phyloP scores from a whole-genome alignment of 176 grass and related monocot genomes.

The Alopecurus myosuroides region DNA sequence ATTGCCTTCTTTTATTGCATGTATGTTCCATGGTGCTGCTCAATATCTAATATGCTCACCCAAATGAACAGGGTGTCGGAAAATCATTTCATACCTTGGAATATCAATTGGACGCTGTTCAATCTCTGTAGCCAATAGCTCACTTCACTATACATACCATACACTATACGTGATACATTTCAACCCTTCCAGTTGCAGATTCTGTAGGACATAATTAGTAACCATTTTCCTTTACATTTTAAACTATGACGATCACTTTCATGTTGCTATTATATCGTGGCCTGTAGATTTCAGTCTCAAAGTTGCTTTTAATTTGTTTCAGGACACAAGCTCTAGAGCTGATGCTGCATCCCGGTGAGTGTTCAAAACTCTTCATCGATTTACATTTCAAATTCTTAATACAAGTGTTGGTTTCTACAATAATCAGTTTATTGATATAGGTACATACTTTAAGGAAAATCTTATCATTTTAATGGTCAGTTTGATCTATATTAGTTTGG shows the following conservation, averaged over 20 bases:
- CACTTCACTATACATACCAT: not conserved
- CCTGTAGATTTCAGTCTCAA: conserved; percentile 30
- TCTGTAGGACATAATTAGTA: not conserved
- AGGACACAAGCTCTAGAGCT: conserved; percentile 44
- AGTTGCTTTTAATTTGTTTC: conserved; percentile 29
- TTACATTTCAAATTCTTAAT: conserved; percentile 2
- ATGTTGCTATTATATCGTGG: not conserved
- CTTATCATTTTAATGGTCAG: not conserved
- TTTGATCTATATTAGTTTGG: not conserved
- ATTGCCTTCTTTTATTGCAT: conserved; percentile 7
- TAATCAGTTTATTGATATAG: not conserved
- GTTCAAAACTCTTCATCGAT: not conserved
- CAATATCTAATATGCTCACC: not conserved
- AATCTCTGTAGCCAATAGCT: not conserved
- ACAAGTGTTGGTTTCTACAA: not conserved
- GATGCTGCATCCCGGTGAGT: conserved; percentile 47
- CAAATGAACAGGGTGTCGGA: not conserved
- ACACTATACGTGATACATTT: not conserved
- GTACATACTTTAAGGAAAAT: not conserved
- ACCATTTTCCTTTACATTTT: not conserved
- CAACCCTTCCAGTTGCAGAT: not conserved
- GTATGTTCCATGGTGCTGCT: not conserved
- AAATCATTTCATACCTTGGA: not conserved
- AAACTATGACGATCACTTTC: not conserved
- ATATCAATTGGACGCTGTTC: not conserved